These are phyloP conservation scores for Alternaria metachromatica DNA, from an alignment of 2,329 filamentous ascomycete species.

Conservation along the genomic window DNA sequence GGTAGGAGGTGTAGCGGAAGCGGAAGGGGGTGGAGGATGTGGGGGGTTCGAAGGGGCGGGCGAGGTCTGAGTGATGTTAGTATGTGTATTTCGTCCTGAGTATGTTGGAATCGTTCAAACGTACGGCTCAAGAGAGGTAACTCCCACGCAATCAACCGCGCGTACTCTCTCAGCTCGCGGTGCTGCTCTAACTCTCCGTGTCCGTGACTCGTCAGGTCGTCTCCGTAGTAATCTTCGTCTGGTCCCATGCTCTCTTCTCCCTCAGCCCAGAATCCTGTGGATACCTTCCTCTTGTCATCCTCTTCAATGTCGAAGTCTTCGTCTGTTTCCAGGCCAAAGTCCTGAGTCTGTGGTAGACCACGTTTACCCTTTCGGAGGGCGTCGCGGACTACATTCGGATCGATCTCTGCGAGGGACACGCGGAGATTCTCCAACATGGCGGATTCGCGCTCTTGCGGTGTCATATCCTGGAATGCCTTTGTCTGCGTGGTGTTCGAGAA, in stretches of 20 bases:
- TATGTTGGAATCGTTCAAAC: no score
- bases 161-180: constrained; percentile 86
- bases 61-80: constrained; percentile 66
- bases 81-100: neutral
- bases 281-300: constrained; percentile 19
- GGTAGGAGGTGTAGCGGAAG: constrained; percentile 96
- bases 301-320: constrained; percentile 35
- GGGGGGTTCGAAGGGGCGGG: constrained; percentile 80
- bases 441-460: constrained; percentile 19
- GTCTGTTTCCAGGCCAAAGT: constrained; percentile 27
- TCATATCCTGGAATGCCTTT: constrained; percentile 6
- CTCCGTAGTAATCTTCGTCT: constrained; percentile 71
- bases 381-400: constrained; percentile 30
- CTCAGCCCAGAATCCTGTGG: constrained; percentile 46
- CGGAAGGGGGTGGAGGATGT: constrained; percentile 73
- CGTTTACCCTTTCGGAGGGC: constrained; percentile 32
- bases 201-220: constrained; percentile 82
- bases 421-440: constrained; percentile 32
- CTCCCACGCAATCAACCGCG: constrained; percentile 89
- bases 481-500: constrained; percentile 1
- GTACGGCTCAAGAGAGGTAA: constrained; percentile 88
- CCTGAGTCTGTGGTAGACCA: constrained; percentile 22
- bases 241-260: constrained; percentile 60
- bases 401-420: constrained; percentile 30
- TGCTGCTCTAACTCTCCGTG: constrained; percentile 89